Conservation (phyloP, 306 rosid genomes). For the Adenanthera pavonina region DNA sequence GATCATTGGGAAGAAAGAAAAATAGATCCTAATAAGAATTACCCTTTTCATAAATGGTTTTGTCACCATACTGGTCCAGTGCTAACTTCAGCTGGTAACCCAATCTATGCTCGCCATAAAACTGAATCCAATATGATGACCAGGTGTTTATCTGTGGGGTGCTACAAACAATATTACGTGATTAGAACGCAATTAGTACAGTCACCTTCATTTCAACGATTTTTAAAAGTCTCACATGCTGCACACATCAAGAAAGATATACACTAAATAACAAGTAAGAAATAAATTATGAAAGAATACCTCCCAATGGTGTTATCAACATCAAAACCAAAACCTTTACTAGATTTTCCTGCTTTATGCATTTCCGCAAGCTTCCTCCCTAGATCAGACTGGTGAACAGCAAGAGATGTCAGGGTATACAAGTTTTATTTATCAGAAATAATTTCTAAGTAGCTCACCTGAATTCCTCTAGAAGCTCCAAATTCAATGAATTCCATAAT, state of each 20-base stretch:
- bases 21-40: slow-evolving; percentile 10
- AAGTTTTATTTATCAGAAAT: slow-evolving; percentile 26
- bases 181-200: slow-evolving; percentile 24
- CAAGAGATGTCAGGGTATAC: slow-evolving; percentile 23
- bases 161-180: slow-evolving; percentile 49
- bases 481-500: slow-evolving; percentile 92
- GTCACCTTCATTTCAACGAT: slow-evolving; percentile 15
- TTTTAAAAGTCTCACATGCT: slow-evolving; percentile 2
- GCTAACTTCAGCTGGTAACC: slow-evolving; percentile 87
- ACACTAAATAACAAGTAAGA: background rate
- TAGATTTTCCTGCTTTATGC: slow-evolving; percentile 89
- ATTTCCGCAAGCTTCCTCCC: slow-evolving; percentile 94
- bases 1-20: slow-evolving; percentile 19
- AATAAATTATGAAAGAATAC: slow-evolving; percentile 42
- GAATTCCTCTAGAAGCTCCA: slow-evolving; percentile 76
- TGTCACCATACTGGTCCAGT: slow-evolving; percentile 68
- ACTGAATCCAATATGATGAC: slow-evolving; percentile 91
- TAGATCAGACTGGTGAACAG: slow-evolving; percentile 67
- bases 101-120: slow-evolving; percentile 82
- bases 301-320: slow-evolving; percentile 94
- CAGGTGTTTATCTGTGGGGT: slow-evolving; percentile 93
- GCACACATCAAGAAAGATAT: slow-evolving; percentile 5
- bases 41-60: slow-evolving; percentile 81
- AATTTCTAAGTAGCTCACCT: slow-evolving; percentile 58
- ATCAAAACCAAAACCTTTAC: slow-evolving; percentile 84